phyloP scores from a whole-genome alignment of 208 protist genomes.

The Acanthamoeba rhysodes region DNA sequence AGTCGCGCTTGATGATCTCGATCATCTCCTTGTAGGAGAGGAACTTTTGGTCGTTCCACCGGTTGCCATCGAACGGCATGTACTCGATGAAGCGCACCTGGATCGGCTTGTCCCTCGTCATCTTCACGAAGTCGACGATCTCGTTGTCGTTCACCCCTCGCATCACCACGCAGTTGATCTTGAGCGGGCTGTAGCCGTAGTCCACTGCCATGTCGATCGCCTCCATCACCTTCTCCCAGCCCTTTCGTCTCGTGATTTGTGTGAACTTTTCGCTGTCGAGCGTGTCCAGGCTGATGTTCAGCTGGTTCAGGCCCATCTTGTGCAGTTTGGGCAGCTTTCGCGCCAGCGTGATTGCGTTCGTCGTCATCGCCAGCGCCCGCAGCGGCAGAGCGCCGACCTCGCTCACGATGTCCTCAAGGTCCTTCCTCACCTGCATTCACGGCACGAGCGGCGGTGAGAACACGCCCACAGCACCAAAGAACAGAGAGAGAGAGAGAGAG shows the following conservation, averaged over 20 bases:
- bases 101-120: constrained; percentile 84
- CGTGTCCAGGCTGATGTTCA: constrained; percentile 92
- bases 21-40: constrained; percentile 88
- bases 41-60: constrained; percentile 88
- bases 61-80: constrained; percentile 92
- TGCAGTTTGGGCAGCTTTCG: constrained; percentile 84
- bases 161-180: constrained; percentile 92
- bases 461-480: neutral
- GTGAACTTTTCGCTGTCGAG: constrained; percentile 86
- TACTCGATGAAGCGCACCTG: constrained; percentile 93
- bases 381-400: constrained; percentile 78
- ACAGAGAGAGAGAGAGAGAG: too few relatives aligned
- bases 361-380: constrained; percentile 87
- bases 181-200: constrained; percentile 78
- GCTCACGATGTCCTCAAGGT: constrained; percentile 81
- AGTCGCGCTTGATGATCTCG: constrained; percentile 77
- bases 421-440: constrained; percentile 75
- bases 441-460: neutral
- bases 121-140: constrained; percentile 82
- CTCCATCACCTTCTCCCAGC: constrained; percentile 79
- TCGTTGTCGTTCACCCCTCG: constrained; percentile 89
- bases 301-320: constrained; percentile 83
- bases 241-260: constrained; percentile 86
- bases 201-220: constrained; percentile 80
- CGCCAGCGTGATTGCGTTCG: constrained; percentile 87